These are phyloP conservation scores for Jamesozyma jinghongensis DNA, from an alignment of 805 yeast genomes.

Conservation along the genomic window DNA sequence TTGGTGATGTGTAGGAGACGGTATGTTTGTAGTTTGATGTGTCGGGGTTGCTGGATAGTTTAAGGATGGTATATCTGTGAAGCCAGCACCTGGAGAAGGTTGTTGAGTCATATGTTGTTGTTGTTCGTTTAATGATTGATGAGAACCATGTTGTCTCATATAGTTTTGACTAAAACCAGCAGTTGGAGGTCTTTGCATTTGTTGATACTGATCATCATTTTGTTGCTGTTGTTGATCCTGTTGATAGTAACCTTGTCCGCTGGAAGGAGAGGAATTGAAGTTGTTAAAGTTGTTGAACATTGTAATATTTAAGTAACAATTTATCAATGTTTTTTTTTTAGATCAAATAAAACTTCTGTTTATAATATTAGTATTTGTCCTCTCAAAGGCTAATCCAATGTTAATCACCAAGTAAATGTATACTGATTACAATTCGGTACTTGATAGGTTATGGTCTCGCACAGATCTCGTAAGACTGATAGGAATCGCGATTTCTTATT, in stretches of 20 bases:
- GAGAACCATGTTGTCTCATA: slow-evolving; percentile 32
- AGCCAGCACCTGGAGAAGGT: slow-evolving; percentile 13
- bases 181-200: slow-evolving; percentile 28
- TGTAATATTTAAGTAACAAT: too few species aligned
- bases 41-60: slow-evolving; percentile 28
- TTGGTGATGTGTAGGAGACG: slow-evolving; percentile 8
- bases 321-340: too few species aligned
- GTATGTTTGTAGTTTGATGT: slow-evolving; percentile 10
- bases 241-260: slow-evolving; percentile 3
- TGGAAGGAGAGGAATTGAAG: neutral
- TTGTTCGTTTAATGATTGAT: slow-evolving; percentile 24
- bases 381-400: too few species aligned
- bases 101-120: slow-evolving; percentile 14
- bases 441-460: too few species aligned
- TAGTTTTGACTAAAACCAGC: slow-evolving; percentile 31
- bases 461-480: too few species aligned
- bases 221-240: slow-evolving; percentile 7
- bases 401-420: too few species aligned
- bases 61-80: slow-evolving; percentile 26
- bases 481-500: too few species aligned
- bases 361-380: too few species aligned
- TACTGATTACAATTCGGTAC: too few species aligned
- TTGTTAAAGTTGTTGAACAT: slow-evolving; percentile 1
- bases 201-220: slow-evolving; percentile 9
- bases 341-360: too few species aligned